A percentile compares a stretch with the other conserved stretches of the same genome.
These are phyloP conservation scores for Blastobotrys ciferrii DNA, from an alignment of 1,139 yeast species.

Conservation along the genomic window DNA sequence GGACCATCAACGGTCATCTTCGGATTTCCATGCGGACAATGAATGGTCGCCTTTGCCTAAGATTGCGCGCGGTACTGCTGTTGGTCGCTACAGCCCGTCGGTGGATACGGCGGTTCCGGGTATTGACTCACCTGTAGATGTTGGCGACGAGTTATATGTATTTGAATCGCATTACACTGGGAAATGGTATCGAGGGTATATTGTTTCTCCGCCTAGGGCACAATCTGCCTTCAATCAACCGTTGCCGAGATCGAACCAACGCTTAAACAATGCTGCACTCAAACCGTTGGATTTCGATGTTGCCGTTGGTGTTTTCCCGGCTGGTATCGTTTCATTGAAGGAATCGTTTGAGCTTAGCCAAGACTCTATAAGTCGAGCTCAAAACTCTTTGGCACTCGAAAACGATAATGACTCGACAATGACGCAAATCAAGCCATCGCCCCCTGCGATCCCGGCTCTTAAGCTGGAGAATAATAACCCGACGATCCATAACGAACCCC, in stretches of 20 bases:
- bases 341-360: slow-evolving; percentile 29
- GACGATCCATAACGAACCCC: slow-evolving; percentile 30
- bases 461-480: slow-evolving; percentile 31
- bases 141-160: slow-evolving; percentile 78
- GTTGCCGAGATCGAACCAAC: slow-evolving; percentile 22
- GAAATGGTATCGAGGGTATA: slow-evolving; percentile 81
- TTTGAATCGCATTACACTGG: slow-evolving; percentile 61
- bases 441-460: slow-evolving; percentile 35
- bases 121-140: slow-evolving; percentile 44
- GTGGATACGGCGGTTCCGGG: slow-evolving; percentile 17
- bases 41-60: slow-evolving; percentile 46
- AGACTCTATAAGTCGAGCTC: slow-evolving; percentile 12
- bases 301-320: slow-evolving; percentile 34
- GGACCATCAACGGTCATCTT: background rate
- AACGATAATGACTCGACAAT: slow-evolving; percentile 12
- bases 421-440: slow-evolving; percentile 17
- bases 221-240: slow-evolving; percentile 34
- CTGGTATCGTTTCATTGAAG: slow-evolving; percentile 27
- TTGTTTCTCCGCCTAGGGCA: slow-evolving; percentile 36
- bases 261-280: slow-evolving; percentile 28
- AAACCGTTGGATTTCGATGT: slow-evolving; percentile 31
- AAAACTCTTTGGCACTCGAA: slow-evolving; percentile 11
- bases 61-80: slow-evolving; percentile 32
- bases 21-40: background rate
- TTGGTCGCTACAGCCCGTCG: slow-evolving; percentile 27